phyloP scores from a whole-genome alignment of 2,329 filamentous ascomycete genomes.

The Aspergillus neotritici region DNA sequence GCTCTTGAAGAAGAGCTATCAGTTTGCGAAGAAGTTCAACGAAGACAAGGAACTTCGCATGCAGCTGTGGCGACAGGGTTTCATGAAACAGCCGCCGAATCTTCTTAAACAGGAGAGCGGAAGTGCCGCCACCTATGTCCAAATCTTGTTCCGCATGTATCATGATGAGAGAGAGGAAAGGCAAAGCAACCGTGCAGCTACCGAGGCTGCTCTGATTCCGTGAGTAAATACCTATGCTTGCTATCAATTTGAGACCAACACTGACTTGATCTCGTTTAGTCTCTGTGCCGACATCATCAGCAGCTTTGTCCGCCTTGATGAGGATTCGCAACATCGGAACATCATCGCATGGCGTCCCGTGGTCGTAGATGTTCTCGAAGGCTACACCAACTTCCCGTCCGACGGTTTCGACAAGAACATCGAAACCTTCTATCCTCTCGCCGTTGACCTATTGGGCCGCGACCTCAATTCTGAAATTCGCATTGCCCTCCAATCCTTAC shows the following conservation, averaged over 20 bases:
- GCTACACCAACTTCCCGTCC: slow-evolving; percentile 76
- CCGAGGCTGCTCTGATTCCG: slow-evolving; percentile 86
- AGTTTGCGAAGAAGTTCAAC: slow-evolving; percentile 97
- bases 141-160: slow-evolving; percentile 96
- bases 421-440: slow-evolving; percentile 76
- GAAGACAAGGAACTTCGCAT: slow-evolving; percentile 93
- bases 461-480: slow-evolving; percentile 78
- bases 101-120: slow-evolving; percentile 94
- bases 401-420: slow-evolving; percentile 76
- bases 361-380: slow-evolving; percentile 92
- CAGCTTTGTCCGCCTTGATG: slow-evolving; percentile 78
- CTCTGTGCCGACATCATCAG: slow-evolving; percentile 91
- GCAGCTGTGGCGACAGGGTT: slow-evolving; percentile 91
- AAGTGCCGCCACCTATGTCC: slow-evolving; percentile 87
- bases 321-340: slow-evolving; percentile 94
- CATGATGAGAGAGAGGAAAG: slow-evolving; percentile 80
- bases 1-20: slow-evolving; percentile 89
- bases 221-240: slow-evolving; percentile 35
- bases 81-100: slow-evolving; percentile 99
- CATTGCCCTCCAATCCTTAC: slow-evolving; percentile 66
- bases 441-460: slow-evolving; percentile 73
- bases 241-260: neutral
- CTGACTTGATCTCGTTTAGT: slow-evolving; percentile 23
- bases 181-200: slow-evolving; percentile 70
- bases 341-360: slow-evolving; percentile 96